Base-by-base conservation (phyloP, 2,329 filamentous ascomycete genomes). In the Beauveria brongniartii region DNA sequence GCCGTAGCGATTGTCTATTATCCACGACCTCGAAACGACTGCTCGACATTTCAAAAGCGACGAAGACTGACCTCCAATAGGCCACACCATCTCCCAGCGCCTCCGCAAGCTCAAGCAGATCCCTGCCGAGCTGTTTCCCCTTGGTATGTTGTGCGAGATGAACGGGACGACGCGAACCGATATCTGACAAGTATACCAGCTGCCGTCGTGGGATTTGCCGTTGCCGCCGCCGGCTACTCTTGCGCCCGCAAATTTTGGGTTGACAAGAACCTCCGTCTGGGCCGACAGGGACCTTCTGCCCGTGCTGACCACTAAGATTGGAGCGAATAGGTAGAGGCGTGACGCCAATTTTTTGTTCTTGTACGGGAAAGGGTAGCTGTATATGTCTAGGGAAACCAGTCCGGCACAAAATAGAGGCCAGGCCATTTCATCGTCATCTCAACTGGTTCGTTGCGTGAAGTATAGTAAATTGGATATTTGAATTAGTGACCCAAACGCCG, bases 31-130 rank as follows among this genome's bases (percentile, higher is more conserved):
- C 34, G 22, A 56, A 53, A 10, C 47, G 53, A 48, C 40, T 52
- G 24, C 61, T 52, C 46, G 61, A 60, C 62, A 62, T 56, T 54
- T 55, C 51, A 52, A 55, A 63, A 63, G 54, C 64, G 64, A 66
- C 30, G 44, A 59, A 52, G 55, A 43, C 60, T 58, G 18, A 61
- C 62, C 30, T 55, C 61, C 52, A 51, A 44, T 66, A 99, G 94
- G 91, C 74, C 94, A 97, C 81, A 97, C 93, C 71, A 86, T 97
- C 77, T 96, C 93, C 67, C 94, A 97, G 82, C 91, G 93, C 75
- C 82, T 99, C 71, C 90, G 92, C 75, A 88, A 86, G 74, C 82
- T 97, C 72, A 92, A 89, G 84, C 87, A 87, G 79, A 89, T 97
- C 73, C 94, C 94, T 68, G 86, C 91, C 69, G 94, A 99, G 83